Evolutionary conservation across 176 grass and related monocot genomes (phyloP).

Genomic region (Raddia guianensis): DNA sequence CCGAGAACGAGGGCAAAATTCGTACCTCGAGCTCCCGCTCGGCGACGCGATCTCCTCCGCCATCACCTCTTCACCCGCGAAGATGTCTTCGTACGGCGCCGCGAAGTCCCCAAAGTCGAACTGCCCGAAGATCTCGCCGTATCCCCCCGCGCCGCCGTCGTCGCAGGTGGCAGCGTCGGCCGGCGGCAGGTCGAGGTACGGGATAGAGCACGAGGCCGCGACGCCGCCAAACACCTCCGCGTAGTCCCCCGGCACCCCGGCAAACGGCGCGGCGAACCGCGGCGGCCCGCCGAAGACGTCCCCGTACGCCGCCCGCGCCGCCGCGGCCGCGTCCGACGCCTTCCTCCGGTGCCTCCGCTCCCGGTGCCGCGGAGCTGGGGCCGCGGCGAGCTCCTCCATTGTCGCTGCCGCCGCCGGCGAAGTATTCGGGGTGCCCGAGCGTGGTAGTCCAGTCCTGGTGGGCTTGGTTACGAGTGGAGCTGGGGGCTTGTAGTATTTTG

Average conservation of each 20-base stretch:
- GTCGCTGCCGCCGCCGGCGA: background rate
- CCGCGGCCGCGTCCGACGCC: conserved; percentile 44
- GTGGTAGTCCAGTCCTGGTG: background rate
- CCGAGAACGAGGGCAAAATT: background rate
- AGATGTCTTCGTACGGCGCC: conserved; percentile 69
- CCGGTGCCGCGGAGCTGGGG: conserved; percentile 29
- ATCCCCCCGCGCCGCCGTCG: conserved; percentile 44
- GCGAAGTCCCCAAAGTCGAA: conserved; percentile 73
- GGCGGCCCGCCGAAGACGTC: conserved; percentile 79
- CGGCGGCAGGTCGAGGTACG: conserved; percentile 77
- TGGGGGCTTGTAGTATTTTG: background rate
- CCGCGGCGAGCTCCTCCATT: conserved; percentile 59
- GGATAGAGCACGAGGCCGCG: conserved; percentile 78
- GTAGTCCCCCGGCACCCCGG: conserved; percentile 59
- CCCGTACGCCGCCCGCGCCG: conserved; percentile 45
- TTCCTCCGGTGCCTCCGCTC: conserved; percentile 50
- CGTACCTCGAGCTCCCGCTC: conserved; percentile 57
- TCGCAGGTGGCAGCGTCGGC: conserved; percentile 12
- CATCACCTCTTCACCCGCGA: conserved; percentile 42
- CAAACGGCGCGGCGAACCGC: conserved; percentile 47
- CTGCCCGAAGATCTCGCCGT: conserved; percentile 77
- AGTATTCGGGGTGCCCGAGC: background rate
- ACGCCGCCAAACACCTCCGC: conserved; percentile 77
- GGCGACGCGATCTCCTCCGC: conserved; percentile 54
- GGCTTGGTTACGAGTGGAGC: conserved; percentile 6